Evolutionary conservation across 306 rosid species (phyloP), one percentile per base, ranked within the genome.

Genomic region (Urtica urens): DNA sequence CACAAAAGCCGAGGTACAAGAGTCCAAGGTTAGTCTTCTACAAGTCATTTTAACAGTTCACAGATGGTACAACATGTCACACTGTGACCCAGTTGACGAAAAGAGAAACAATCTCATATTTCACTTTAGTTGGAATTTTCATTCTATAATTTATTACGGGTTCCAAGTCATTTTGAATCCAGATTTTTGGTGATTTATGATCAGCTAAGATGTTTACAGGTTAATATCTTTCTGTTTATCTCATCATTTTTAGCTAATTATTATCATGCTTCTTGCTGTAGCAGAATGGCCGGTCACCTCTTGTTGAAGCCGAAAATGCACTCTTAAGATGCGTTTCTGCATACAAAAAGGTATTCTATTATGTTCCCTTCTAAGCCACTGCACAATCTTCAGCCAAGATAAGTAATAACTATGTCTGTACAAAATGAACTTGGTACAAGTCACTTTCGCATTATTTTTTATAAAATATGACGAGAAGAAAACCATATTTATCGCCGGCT

Each of bases 271-370:
- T 18, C 24, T n/a, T n/a, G n/a, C n/a, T 46, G 25, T 49, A 54
- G 60, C 71, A 86, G 86, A 67, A 67, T 71, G 75, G 40, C 47
- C 54, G 45, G 53, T 58, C 45, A 51, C 40, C 38, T 15, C 55
- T 65, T 46, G 17, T 33, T 24, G 64, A 75, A 59, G 93, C 78
- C 48, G 65, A 67, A 66, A 60, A 59, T 55, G 67, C 79, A 35
- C 82, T 86, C 17, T 58, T 43, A 33, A 68, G 75, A 58, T 78
- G 93, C 69, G 48, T 86, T 44, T 70, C 72, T 53, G 62, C 85
- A 73, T 86, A 81, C 70, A 77, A 57, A 58, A 75, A 71, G 87
- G 95, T 85, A 76, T 38, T 20, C 2, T 33, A 40, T 33, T 17
- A 20, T 43, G 28, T 16, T 9, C 23, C 4, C 4, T 20, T 13